Base-by-base conservation (phyloP, 2,329 filamentous ascomycete species). In the Fusarium stilboides region DNA sequence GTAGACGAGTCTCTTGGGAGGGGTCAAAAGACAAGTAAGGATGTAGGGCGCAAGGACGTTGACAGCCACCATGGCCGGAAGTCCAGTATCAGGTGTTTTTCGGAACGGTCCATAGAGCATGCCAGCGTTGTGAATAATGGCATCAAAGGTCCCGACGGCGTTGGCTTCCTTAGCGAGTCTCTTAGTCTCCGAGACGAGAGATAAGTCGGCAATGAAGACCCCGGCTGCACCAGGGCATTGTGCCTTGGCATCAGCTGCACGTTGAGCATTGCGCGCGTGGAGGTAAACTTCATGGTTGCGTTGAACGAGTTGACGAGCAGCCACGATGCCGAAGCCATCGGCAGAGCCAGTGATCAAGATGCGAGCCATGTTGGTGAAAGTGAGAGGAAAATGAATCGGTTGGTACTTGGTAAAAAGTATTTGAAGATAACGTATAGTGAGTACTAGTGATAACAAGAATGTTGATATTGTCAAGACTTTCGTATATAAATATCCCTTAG, bases 301-400 rank as follows among this genome's bases (percentile, higher is more conserved):
- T 36, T 73, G 50, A 39, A 70, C 53, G 3, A 74, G 71, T 42
- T 70, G 68, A 22, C 66, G 69, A n/a, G 70, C 70, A 26, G 71
- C 58, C 26, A 62, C 69, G 1, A 71, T 63, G 55, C 70, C 71
- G 12, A 74, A 57, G 28, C 71, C 71, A 49, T 74, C 71, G 20
- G 64, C 63, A 10, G 71, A 73, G 12, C 71, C 71, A 9, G 71
- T 74, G 40, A 74, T 70, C 13, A 74, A 62, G 55, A 73, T 63
- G 12, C 70, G 70, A 20, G 57, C 70, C 71, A 74, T 73, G 10
- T 12, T 8, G 20, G 28, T 31, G 3, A 28, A 31, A 2, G 26
- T 28, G 26, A 10, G 26, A 28, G 8, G 7, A 28, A 28, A 9
- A 28, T 9, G 2, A 9, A 28, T 28, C 8, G 26, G 7, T n/a